Base-by-base conservation (phyloP, 2,329 filamentous ascomycete species). In the Cladophialophora psammophila region DNA sequence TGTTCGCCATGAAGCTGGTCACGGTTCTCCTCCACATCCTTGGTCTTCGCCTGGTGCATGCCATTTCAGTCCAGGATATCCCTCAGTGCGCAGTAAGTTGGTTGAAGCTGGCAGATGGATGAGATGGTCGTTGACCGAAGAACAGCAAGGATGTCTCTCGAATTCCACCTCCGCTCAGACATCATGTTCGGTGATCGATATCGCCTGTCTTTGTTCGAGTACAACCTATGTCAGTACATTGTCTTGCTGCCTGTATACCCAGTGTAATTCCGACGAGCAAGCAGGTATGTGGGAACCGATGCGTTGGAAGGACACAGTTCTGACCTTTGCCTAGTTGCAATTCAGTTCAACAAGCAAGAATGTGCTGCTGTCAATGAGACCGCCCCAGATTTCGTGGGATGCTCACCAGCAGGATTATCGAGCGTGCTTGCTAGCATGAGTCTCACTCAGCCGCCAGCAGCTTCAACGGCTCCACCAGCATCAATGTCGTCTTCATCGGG, bases 301-400 rank as follows among this genome's bases (percentile, higher is more conserved):
- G 34, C 31, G 34, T 60, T 36, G 35, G 31, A 58, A 50, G 8
- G 10, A 40, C 12, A 20, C 13, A 42, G 8, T 15, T 32, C 59
- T 61, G 55, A 66, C 53, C 12, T 20, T n/a, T 6, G 32, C 57
- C 31, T 60, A 72, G 71, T 65, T 38, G 73, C 73, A 13, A 74
- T 74, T 34, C 68, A 71, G 60, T 74, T 73, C 70, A 74, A 74
- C 56, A 63, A 73, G 54, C 65, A 73, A 54, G 68, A 72, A 53
- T 74, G 73, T 52, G 66, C 63, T 15, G 65, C 68, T 10, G 73
- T 74, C 34, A 73, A 73, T 42, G 66, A 72, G 58, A 70, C 71
- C 12, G 73, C 73, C 12, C 73, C 73, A 8, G 67, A 72, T 45
- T 74, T 73, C 56, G 73, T 74, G 36, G 73, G 73, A 52, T 74